Conservation (phyloP, 495 filamentous ascomycete genomes). For the Penicillium paradoxum region DNA sequence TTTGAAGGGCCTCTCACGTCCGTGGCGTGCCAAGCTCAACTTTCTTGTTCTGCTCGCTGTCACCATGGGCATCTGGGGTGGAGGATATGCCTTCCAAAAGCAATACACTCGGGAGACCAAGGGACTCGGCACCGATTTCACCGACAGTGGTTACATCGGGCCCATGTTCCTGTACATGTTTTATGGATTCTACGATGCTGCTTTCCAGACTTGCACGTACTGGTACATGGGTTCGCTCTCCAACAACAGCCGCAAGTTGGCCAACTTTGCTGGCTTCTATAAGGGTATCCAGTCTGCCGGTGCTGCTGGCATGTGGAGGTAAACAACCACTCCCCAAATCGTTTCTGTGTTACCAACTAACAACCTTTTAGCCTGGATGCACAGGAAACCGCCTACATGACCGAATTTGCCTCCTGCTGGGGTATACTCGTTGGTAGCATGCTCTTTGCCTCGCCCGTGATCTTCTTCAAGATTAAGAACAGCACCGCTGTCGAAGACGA, state of each 20-base stretch:
- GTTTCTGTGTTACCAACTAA: conserved; percentile 4
- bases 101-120: conserved; percentile 52
- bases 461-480: conserved; percentile 74
- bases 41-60: conserved; percentile 63
- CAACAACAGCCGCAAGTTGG: conserved; percentile 86
- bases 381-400: conserved; percentile 56
- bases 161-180: conserved; percentile 92
- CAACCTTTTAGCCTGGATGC: conserved; percentile 52
- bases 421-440: conserved; percentile 67
- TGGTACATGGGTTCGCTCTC: conserved; percentile 92
- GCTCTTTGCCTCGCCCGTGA: conserved; percentile 70
- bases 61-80: conserved; percentile 82
- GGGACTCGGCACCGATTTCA: conserved; percentile 57
- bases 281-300: conserved; percentile 97
- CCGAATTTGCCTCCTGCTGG: conserved; percentile 62
- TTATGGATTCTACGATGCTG: conserved; percentile 86
- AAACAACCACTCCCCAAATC: conserved; percentile 20
- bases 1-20: conserved; percentile 55
- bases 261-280: conserved; percentile 93
- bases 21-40: conserved; percentile 67
- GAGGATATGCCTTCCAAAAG: conserved; percentile 75
- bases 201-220: conserved; percentile 82
- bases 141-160: conserved; percentile 60
- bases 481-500: conserved; percentile 68
- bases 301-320: conserved; percentile 78